Conservation (phyloP, 148 eudicot species). For the Chenopodium suecicum region DNA sequence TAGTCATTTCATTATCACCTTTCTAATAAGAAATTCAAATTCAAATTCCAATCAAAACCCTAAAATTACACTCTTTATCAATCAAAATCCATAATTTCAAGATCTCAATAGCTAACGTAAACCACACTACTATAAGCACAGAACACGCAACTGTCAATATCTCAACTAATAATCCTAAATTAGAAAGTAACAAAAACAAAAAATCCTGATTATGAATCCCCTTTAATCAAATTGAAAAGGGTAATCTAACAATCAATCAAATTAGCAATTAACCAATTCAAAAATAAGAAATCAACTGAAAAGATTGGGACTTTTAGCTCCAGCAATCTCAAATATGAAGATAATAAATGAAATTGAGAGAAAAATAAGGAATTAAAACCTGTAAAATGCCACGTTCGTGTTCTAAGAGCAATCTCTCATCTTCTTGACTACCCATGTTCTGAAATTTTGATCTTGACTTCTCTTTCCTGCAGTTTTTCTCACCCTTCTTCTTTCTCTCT, state of each 20-base stretch:
- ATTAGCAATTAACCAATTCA: background rate
- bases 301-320: background rate
- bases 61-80: background rate
- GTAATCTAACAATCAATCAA: background rate
- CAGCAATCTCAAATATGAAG: background rate
- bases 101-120: background rate
- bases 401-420: slow-evolving; percentile 14
- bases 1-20: background rate
- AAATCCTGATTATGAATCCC: background rate
- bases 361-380: slow-evolving; percentile 4
- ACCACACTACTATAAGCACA: background rate
- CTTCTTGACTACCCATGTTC: slow-evolving; percentile 23
- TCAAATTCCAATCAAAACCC: background rate
- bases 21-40: background rate
- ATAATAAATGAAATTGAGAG: background rate
- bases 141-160: background rate
- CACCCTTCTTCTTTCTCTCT: background rate
- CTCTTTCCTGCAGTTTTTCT: background rate
- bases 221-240: background rate
- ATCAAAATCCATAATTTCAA: background rate
- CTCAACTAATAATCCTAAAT: background rate
- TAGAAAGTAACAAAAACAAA: background rate
- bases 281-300: background rate
- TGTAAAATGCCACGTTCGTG: slow-evolving; percentile 9
- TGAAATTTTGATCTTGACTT: background rate